phyloP scores from a whole-genome alignment of 1,284 basidiomycete genomes.

The Volvariella volvacea region DNA sequence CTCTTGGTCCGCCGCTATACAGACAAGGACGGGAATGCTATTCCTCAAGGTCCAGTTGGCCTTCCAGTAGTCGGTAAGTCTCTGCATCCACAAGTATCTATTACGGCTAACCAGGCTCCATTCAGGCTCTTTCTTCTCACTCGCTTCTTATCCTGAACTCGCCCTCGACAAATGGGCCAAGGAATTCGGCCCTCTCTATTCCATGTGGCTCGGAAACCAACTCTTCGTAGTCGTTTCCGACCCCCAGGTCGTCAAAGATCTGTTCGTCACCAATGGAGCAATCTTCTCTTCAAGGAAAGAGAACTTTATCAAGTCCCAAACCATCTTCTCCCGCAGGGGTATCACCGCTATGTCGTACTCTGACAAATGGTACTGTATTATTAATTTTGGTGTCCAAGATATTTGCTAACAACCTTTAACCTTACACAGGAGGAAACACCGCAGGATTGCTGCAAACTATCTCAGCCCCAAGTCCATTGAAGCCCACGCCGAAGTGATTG shows the following conservation, averaged over 20 bases:
- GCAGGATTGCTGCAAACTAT: slow-evolving; percentile 26
- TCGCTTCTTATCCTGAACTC: slow-evolving; percentile 30
- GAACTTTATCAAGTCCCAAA: slow-evolving; percentile 36
- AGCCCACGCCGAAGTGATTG: slow-evolving; percentile 23
- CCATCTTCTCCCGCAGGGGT: slow-evolving; percentile 30
- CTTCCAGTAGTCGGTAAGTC: slow-evolving; percentile 11
- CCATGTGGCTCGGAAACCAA: slow-evolving; percentile 35
- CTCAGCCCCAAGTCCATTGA: slow-evolving; percentile 28
- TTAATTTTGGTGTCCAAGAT: neutral
- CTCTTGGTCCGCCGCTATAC: too few species aligned
- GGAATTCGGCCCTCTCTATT: slow-evolving; percentile 30
- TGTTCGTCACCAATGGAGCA: slow-evolving; percentile 36
- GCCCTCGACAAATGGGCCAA: slow-evolving; percentile 30
- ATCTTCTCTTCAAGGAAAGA: slow-evolving; percentile 34
- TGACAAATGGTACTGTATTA: slow-evolving; percentile 26
- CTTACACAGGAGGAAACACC: slow-evolving; percentile 31
- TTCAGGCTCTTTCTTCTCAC: slow-evolving; percentile 17
- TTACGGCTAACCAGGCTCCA: too few species aligned
- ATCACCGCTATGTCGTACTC: slow-evolving; percentile 36
- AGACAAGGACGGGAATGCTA: too few species aligned
- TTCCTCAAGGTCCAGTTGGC: slow-evolving; percentile 23
- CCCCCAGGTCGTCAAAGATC: slow-evolving; percentile 30
- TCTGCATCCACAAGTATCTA: neutral
- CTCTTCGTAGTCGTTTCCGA: slow-evolving; percentile 36
- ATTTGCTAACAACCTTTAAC: neutral